Evolutionary conservation across 2,329 filamentous ascomycete species (phyloP).

Genomic region (Blastomyces silverae): DNA sequence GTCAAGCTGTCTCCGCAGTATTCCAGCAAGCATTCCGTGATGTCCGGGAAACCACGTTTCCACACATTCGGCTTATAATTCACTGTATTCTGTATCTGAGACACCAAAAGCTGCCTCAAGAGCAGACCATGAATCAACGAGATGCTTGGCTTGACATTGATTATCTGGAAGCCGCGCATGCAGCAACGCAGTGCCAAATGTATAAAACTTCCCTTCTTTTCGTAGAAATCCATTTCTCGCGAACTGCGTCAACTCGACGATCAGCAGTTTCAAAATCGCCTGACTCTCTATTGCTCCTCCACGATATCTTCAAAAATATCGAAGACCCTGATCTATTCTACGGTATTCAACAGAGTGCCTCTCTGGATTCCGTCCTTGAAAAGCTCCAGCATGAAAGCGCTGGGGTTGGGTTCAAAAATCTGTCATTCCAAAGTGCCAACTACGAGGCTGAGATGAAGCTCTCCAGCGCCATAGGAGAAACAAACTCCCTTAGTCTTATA

Average conservation of each 20-base stretch:
- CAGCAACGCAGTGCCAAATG: conserved; percentile 73
- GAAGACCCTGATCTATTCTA: conserved; percentile 97
- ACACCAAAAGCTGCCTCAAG: conserved; percentile 66
- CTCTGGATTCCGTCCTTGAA: conserved; percentile 67
- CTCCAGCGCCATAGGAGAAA: conserved; percentile 48
- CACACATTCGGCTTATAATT: conserved; percentile 66
- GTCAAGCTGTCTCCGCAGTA: conserved; percentile 58
- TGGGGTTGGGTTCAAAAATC: conserved; percentile 71
- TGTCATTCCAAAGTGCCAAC: conserved; percentile 84
- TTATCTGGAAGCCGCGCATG: conserved; percentile 59
- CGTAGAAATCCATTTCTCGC: conserved; percentile 62
- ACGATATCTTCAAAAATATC: conserved; percentile 81
- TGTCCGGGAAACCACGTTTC: conserved; percentile 41
- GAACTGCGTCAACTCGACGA: conserved; percentile 55
- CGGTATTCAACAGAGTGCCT: conserved; percentile 72
- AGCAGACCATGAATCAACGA: conserved; percentile 71
- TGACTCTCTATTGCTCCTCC: conserved; percentile 61
- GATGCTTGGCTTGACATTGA: conserved; percentile 81
- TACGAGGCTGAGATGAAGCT: conserved; percentile 76
- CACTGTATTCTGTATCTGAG: conserved; percentile 82
- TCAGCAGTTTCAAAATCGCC: conserved; percentile 53
- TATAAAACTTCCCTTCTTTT: conserved; percentile 80
- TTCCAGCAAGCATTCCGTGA: conserved; percentile 57
- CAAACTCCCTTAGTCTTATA: conserved; percentile 64
- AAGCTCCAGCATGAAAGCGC: conserved; percentile 85